phyloP scores from a whole-genome alignment of 2,329 filamentous ascomycete genomes.

The Calonectria naviculata region DNA sequence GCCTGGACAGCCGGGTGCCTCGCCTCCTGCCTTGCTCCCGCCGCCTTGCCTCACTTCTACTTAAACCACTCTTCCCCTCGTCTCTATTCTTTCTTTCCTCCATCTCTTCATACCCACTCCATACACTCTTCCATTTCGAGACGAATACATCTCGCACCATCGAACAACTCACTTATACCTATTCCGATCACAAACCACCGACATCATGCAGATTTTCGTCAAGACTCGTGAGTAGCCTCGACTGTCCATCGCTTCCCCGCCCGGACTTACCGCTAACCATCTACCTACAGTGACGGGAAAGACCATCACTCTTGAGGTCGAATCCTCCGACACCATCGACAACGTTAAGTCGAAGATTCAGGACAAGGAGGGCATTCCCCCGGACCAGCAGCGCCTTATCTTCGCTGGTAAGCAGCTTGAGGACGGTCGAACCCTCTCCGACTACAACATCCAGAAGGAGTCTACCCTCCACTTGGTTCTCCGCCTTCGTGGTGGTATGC shows the following conservation, averaged over 20 bases:
- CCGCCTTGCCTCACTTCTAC: constrained; percentile 39
- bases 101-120: constrained; percentile 16
- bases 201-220: constrained; percentile 96
- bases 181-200: constrained; percentile 45
- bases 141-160: constrained; percentile 16
- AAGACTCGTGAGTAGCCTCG: constrained; percentile 82
- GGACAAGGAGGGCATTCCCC: constrained; percentile 98
- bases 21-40: constrained; percentile 42
- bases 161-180: constrained; percentile 26
- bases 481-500: constrained; percentile 75
- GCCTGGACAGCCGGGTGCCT: constrained; percentile 1
- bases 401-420: constrained; percentile 98
- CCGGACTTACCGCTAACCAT: constrained; percentile 33
- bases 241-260: constrained; percentile 16
- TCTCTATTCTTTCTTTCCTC: constrained; percentile 20
- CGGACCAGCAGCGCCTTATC: constrained; percentile 95
- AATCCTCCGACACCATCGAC: constrained; percentile 93
- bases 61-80: constrained; percentile 44
- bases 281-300: constrained; percentile 74
- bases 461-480: constrained; percentile 81
- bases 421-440: constrained; percentile 75
- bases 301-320: constrained; percentile 72
- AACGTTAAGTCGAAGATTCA: constrained; percentile 99
- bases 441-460: constrained; percentile 71
- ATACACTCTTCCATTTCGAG: constrained; percentile 23